phyloP scores from a whole-genome alignment of 371 early-diverging fungal genomes.

The Haplosporangium sp. region DNA sequence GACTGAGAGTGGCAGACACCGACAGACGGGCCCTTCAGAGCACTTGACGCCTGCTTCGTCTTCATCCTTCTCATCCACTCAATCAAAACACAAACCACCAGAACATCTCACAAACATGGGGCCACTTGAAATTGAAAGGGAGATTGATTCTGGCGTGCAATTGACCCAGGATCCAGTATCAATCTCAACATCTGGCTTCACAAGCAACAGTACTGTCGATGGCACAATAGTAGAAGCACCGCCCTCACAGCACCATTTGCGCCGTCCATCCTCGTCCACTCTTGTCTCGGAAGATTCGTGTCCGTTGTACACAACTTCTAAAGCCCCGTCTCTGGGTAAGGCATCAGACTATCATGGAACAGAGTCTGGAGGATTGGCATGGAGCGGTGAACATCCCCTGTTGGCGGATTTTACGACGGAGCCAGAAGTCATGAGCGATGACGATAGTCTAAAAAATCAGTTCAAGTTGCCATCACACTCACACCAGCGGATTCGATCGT shows the following conservation, averaged over 20 bases:
- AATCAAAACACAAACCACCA: constrained; percentile 13
- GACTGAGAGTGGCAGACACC: neutral
- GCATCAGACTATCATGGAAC: constrained; percentile 6
- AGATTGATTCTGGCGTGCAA: constrained; percentile 21
- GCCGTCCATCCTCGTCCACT: constrained; percentile 24
- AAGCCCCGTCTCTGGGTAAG: neutral
- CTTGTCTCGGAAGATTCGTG: constrained; percentile 23
- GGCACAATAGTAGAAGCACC: constrained; percentile 2
- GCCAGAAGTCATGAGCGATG: constrained; percentile 20
- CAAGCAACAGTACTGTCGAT: neutral
- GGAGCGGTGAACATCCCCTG: constrained; percentile 47
- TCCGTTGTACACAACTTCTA: constrained; percentile 5
- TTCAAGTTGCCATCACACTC: neutral
- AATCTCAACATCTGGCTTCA: neutral
- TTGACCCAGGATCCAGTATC: constrained; percentile 13
- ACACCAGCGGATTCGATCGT: neutral
- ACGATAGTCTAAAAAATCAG: constrained; percentile 1
- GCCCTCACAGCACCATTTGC: neutral
- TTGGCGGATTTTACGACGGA: constrained; percentile 31
- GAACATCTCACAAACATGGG: constrained; percentile 41
- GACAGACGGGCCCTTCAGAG: neutral
- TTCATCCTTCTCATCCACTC: constrained; percentile 4
- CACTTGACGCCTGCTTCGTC: constrained; percentile 6
- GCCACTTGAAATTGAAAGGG: constrained; percentile 23
- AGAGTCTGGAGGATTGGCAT: constrained; percentile 10